Base-by-base conservation (phyloP, 2,329 filamentous ascomycete genomes). In the Alternaria ethzedia region DNA sequence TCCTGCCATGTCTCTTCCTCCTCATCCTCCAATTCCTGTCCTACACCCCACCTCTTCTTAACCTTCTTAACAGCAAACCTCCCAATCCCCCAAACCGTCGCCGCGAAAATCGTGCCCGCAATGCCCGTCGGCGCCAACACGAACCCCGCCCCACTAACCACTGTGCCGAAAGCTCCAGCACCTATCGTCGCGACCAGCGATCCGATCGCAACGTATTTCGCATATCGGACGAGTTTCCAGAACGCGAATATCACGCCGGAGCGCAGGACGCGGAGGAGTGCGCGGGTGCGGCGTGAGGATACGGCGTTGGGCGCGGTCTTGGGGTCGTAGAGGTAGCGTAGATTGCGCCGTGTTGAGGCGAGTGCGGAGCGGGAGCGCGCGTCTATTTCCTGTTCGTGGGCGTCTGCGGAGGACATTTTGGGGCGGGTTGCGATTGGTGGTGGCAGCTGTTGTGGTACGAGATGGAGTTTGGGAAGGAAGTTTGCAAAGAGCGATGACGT, bases 121-220 rank as follows among this genome's bases (percentile, higher is more conserved):
- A 83, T 79, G 0, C 81, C 81, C 3, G 81, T 81, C 11, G 81
- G 81, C 44, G 81, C 81, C 36, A 82, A 61, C 56, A 83, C 72
- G 57, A 82, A 83, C 3, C 77, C 80, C 9, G 77, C 79, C 6
- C 81, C 81, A 28, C 75, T 78, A 4, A 78, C 70, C 6, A 82
- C 64, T 1, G 74, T 75, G 2, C 80, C 80, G 20, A 81, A 71
- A 12, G 72, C 80, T 4, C 81, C 55, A 62, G 72, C 80, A 1
- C 77, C 77, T n/a, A 82, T 64, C 0, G 81, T 80, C 1, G 81
- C 80, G 0, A 79, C 75, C 7, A 80, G 59, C 1, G 79, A 78
- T 4, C 81, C 81, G 30, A 82, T 78, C 3, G 79, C 79, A 5
- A 80, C 80, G 54, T 83, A 83, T 61, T 82, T 83, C 21, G 80